A percentile compares a stretch with the other conserved stretches of the same genome.
These are phyloP conservation scores for Quercus variabilis DNA, from an alignment of 306 rosid species.

Conservation along the genomic window DNA sequence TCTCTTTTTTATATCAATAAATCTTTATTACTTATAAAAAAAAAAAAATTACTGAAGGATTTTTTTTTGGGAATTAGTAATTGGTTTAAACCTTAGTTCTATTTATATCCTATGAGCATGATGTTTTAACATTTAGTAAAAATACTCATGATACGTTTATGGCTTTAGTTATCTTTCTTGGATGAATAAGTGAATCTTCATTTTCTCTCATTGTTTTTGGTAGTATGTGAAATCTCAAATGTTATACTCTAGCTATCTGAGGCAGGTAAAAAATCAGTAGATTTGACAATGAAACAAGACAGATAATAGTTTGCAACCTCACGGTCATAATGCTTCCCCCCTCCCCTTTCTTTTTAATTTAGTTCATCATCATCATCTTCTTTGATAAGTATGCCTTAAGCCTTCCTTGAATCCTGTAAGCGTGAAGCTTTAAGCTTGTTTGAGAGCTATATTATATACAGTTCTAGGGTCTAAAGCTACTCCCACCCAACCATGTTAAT, in stretches of 20 bases:
- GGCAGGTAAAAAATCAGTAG: background rate
- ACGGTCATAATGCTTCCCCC: background rate
- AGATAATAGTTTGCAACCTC: background rate
- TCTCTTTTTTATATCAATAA: no score
- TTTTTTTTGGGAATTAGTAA: background rate
- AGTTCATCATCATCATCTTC: background rate
- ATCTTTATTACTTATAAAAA: no score
- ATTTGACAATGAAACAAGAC: background rate
- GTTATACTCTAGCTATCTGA: background rate
- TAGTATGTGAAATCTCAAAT: background rate
- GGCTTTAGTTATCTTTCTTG: background rate
- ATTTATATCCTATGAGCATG: background rate
- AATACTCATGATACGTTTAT: background rate
- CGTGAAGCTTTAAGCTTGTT: background rate
- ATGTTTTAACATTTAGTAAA: background rate
- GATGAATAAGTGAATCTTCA: background rate
- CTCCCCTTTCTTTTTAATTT: background rate
- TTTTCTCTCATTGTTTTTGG: background rate
- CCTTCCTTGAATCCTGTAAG: background rate
- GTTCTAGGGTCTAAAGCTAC: background rate
- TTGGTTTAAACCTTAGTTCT: background rate
- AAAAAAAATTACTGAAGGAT: background rate
- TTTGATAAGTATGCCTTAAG: background rate
- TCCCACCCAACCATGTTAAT: background rate
- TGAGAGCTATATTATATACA: background rate